Evolutionary conservation across 495 filamentous ascomycete genomes (phyloP).

Genomic region (Talaromyces borbonicus): DNA sequence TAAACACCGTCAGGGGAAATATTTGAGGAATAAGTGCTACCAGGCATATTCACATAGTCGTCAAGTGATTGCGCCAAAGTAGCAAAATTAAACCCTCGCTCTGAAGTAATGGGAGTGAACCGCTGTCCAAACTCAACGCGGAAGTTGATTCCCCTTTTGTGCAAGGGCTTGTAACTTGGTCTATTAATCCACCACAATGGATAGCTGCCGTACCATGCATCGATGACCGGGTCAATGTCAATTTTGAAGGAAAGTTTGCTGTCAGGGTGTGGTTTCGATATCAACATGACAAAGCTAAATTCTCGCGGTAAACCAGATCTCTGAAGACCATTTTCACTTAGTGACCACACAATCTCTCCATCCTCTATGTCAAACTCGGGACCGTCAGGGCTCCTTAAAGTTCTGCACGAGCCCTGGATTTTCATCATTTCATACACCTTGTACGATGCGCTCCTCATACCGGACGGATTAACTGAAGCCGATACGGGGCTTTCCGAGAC

Average conservation of each 20-base stretch:
- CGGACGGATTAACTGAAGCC: constrained; percentile 33
- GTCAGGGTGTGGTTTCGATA: constrained; percentile 29
- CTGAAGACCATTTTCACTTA: constrained; percentile 42
- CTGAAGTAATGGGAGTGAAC: constrained; percentile 21
- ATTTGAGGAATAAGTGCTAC: constrained; percentile 22
- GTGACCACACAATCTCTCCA: constrained; percentile 40
- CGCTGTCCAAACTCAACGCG: constrained; percentile 27
- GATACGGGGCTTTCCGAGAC: constrained; percentile 35
- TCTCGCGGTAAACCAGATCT: constrained; percentile 43
- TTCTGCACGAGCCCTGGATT: constrained; percentile 41
- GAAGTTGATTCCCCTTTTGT: constrained; percentile 24
- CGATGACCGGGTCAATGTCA: constrained; percentile 32
- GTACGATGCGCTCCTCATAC: constrained; percentile 29
- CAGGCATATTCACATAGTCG: constrained; percentile 34
- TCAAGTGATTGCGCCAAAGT: constrained; percentile 27
- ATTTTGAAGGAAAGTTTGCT: constrained; percentile 20
- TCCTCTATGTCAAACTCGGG: constrained; percentile 30
- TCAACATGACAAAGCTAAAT: constrained; percentile 44
- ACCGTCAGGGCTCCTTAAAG: constrained; percentile 23
- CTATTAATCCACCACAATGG: constrained; percentile 22
- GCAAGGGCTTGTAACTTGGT: constrained; percentile 19
- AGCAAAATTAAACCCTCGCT: constrained; percentile 33
- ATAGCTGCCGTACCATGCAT: constrained; percentile 23
- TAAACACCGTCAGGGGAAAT: constrained; percentile 14
- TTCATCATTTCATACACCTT: constrained; percentile 44